Percentiles rank a stretch among this genome's conserved stretches.
Evolutionary conservation across 164 flowering plant genomes (phyloP).

Genomic region (Sextonia rubra): DNA sequence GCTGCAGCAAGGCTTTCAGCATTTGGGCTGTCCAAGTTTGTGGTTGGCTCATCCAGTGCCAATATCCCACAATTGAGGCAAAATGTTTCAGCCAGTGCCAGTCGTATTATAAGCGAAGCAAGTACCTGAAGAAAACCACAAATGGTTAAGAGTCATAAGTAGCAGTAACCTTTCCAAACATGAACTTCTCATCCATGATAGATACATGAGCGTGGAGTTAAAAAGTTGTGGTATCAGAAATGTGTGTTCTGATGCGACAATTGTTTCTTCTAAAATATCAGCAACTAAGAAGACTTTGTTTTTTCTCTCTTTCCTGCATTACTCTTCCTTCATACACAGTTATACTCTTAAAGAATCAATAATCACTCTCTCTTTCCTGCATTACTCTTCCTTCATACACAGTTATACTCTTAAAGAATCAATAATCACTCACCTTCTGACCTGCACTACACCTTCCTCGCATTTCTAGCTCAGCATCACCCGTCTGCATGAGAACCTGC

Average conservation of each 20-base stretch:
- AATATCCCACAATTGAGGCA: conserved; percentile 98
- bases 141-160: background rate
- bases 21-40: conserved; percentile 94
- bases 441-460: conserved; percentile 99
- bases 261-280: background rate
- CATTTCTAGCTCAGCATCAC: conserved; percentile 97
- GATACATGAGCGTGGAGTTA: background rate
- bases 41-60: conserved; percentile 98
- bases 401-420: background rate
- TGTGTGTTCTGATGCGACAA: background rate
- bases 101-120: conserved; percentile 90
- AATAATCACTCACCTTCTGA: conserved; percentile 61
- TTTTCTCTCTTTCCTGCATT: background rate
- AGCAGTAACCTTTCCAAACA: background rate
- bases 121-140: conserved; percentile 61
- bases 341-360: background rate
- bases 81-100: conserved; percentile 96
- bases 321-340: background rate
- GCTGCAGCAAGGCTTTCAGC: conserved; percentile 97
- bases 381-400: background rate
- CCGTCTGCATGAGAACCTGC: conserved; percentile 97
- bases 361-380: conserved; percentile 11
- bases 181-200: background rate
- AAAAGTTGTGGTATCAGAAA: background rate
- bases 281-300: background rate